A percentile compares a stretch with the other conserved stretches of the same genome.
These are phyloP conservation scores for Penicillium cataractarum DNA, from an alignment of 495 filamentous ascomycete genomes.

Conservation along the genomic window DNA sequence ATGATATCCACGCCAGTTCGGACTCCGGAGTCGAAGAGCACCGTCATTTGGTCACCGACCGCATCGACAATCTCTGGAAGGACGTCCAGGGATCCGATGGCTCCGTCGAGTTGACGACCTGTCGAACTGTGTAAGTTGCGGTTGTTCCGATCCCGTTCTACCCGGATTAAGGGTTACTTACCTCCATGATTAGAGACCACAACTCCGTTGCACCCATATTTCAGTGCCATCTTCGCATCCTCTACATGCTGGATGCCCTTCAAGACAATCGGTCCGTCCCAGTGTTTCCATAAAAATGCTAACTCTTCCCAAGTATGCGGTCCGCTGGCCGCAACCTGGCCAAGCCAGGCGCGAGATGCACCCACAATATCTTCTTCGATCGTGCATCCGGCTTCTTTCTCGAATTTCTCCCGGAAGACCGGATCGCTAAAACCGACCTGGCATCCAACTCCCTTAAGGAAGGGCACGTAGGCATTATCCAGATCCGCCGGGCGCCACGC, in stretches of 20 bases:
- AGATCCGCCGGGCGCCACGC: constrained; percentile 65
- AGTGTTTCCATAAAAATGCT: constrained; percentile 56
- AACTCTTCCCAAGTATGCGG: constrained; percentile 63
- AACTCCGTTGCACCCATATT: constrained; percentile 55
- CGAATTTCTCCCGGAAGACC: constrained; percentile 60
- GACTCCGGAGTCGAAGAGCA: constrained; percentile 69
- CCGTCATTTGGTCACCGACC: constrained; percentile 56
- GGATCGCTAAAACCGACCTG: constrained; percentile 59
- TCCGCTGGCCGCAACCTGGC: constrained; percentile 50
- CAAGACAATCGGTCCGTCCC: constrained; percentile 61
- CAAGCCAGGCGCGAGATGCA: constrained; percentile 53
- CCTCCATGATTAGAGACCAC: constrained; percentile 60
- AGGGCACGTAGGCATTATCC: constrained; percentile 62
- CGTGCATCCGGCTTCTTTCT: constrained; percentile 46
- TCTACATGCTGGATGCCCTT: constrained; percentile 55
- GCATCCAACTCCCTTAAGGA: constrained; percentile 47
- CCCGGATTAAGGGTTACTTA: constrained; percentile 29
- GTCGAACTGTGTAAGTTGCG: background rate
- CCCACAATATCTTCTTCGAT: constrained; percentile 53
- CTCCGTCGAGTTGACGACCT: constrained; percentile 69
- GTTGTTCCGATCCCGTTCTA: too few species aligned
- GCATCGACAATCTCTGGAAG: constrained; percentile 65
- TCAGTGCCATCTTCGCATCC: constrained; percentile 51
- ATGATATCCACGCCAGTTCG: constrained; percentile 66
- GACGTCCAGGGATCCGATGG: constrained; percentile 64